phyloP scores from a whole-genome alignment of 1,284 basidiomycete species.

The Tilletiaria anomala region DNA sequence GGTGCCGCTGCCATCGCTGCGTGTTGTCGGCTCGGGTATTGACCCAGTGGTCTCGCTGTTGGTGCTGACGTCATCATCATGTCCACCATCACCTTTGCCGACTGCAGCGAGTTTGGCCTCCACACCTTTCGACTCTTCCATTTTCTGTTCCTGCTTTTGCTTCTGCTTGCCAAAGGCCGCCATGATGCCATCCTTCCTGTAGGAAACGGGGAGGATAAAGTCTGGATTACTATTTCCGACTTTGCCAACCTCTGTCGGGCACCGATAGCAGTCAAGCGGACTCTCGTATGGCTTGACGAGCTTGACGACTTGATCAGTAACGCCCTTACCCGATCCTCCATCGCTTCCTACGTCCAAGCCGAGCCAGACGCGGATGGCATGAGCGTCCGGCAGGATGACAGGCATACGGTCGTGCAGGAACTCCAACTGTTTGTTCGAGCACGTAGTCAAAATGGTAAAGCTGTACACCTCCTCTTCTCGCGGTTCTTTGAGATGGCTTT shows the following conservation, averaged over 20 bases:
- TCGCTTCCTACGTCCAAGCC: no score
- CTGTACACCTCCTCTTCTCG: conserved; percentile 53
- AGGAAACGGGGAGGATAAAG: conserved; percentile 64
- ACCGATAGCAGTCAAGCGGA: conserved; percentile 65
- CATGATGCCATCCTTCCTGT: conserved; percentile 72
- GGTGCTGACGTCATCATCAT: no score
- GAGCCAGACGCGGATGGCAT: conserved; percentile 61
- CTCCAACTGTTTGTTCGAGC: conserved; percentile 37
- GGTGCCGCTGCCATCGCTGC: no score
- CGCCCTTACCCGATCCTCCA: background rate
- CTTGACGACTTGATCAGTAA: conserved; percentile 45
- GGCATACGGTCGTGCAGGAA: conserved; percentile 73
- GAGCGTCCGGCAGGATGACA: conserved; percentile 56
- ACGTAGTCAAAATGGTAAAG: conserved; percentile 77
- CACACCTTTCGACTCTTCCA: no score
- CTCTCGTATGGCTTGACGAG: conserved; percentile 54
- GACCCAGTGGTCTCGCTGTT: no score
- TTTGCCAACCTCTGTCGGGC: conserved; percentile 79
- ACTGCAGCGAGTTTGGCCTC: no score
- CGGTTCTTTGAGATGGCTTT: conserved; percentile 48
- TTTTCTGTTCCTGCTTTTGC: no score
- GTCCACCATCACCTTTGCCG: no score
- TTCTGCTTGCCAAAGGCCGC: conserved; percentile 66
- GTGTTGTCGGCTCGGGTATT: no score
- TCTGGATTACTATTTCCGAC: conserved; percentile 66